Conservation (phyloP, 805 yeast genomes). For the Metschnikowia aberdeeniae region DNA sequence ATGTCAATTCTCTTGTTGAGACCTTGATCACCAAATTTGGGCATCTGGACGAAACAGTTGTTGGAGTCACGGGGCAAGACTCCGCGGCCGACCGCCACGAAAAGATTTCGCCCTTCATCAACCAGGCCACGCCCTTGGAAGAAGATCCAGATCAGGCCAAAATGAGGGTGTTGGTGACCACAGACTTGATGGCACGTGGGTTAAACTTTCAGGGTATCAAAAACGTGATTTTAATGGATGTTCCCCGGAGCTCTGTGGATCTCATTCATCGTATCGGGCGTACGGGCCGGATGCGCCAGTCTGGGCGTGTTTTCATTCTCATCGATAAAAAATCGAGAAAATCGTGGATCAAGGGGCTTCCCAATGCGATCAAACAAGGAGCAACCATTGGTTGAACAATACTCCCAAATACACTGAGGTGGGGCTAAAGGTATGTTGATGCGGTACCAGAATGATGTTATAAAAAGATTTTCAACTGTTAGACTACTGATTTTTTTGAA, state of each 20-base stretch:
- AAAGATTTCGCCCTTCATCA: conserved; percentile 59
- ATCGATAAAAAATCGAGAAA: conserved; percentile 64
- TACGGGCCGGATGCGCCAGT: conserved; percentile 87
- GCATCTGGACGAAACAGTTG: conserved; percentile 43
- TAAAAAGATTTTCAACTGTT: conserved; percentile 36
- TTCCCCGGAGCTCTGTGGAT: conserved; percentile 82
- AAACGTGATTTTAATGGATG: conserved; percentile 78
- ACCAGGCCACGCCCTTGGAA: conserved; percentile 48
- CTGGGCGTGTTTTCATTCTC: conserved; percentile 83
- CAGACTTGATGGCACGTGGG: conserved; percentile 89
- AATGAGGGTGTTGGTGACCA: conserved; percentile 73
- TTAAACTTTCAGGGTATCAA: conserved; percentile 77
- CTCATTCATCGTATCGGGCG: conserved; percentile 89
- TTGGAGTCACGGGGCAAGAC: conserved; percentile 66
- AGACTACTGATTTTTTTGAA: conserved; percentile 39
- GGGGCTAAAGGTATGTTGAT: conserved; percentile 11
- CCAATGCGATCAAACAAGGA: conserved; percentile 58
- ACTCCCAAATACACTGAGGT: too few species aligned
- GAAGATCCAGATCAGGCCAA: conserved; percentile 25
- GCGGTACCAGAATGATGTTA: conserved; percentile 27
- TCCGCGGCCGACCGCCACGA: conserved; percentile 53
- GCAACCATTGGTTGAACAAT: conserved; percentile 26
- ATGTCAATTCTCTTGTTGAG: conserved; percentile 55
- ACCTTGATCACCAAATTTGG: conserved; percentile 42
- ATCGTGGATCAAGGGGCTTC: conserved; percentile 79